Base-by-base conservation (phyloP, 208 protist species). In the Trypanosoma mega region DNA sequence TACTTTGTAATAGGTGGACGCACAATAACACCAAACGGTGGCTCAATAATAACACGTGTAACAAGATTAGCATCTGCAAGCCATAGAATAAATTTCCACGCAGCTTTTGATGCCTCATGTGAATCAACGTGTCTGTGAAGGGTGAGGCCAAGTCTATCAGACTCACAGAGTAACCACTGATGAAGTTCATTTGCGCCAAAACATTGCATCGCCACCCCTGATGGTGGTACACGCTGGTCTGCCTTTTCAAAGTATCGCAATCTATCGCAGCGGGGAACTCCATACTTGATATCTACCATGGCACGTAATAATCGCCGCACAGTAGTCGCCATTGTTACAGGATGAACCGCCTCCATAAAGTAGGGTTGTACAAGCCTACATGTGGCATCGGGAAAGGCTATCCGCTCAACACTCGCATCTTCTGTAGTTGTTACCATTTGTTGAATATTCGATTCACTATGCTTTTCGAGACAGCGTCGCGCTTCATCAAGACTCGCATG, bases 11-110 rank as follows among this genome's bases (percentile, higher is more conserved):
- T 48, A 24, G 45, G 31, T 16, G 61, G 58, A 14, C 41, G 54
- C 1, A 69, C 64, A 14, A 77, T 6, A 21, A 72, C 64, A 45
- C 62, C 64, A 44, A 47, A 60, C 2, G 34, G 33, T 14, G 46
- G 64, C 31, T 77, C 59, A 43, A 68, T 68, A 39, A 54, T 52
- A 34, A 77, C 44, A 9, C 20, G 66, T 33, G 46, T 55, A 31
- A 72, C 44, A 29, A 72, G 24, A 37, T 58, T 65, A 6, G 73
- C 66, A n/a, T 69, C 41, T n/a, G 51, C 62, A 23, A 74, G 59
- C 55, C 67, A 70, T 26, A 65, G 46, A 18, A 72, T 60, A 65
- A 72, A 68, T 34, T 55, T 61, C 48, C 67, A 68, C n/a, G 47
- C 39, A n/a, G 36, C 39, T 33, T 63, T 29, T 18, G 59, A 47